These are phyloP conservation scores for Colletotrichum musae DNA, from an alignment of 2,329 filamentous ascomycete genomes.

Conservation along the genomic window DNA sequence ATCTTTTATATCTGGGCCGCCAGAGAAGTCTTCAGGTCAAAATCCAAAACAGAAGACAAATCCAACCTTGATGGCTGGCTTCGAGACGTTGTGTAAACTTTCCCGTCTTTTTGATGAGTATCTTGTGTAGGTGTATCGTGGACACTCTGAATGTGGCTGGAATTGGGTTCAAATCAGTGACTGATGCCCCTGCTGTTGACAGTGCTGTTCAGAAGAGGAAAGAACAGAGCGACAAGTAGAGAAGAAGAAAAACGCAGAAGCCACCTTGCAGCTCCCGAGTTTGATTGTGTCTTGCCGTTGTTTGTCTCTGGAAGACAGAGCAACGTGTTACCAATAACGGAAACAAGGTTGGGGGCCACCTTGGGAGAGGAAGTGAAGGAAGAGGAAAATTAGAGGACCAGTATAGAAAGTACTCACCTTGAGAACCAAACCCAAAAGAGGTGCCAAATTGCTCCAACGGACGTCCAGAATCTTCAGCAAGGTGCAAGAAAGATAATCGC, in stretches of 20 bases:
- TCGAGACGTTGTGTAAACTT: not conserved
- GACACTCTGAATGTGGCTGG: too few relatives aligned
- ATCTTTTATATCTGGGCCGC: too few relatives aligned
- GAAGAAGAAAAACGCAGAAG: conserved; percentile 3
- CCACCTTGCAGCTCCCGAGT: conserved; percentile 15
- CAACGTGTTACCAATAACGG: conserved; percentile 35
- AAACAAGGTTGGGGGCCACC: conserved; percentile 1
- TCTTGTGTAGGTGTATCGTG: too few relatives aligned
- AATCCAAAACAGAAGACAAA: too few relatives aligned
- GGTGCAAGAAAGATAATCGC: too few relatives aligned
- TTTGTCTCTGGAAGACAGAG: conserved; percentile 7
- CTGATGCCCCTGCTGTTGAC: too few relatives aligned
- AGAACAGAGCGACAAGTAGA: not conserved
- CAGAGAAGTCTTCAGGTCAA: too few relatives aligned
- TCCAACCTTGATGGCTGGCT: not conserved
- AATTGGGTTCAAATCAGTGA: too few relatives aligned
- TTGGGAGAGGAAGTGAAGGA: not conserved
- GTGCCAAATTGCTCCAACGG: not conserved
- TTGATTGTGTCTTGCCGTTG: not conserved
- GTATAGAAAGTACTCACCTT: not conserved
- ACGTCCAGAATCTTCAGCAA: conserved; percentile 6
- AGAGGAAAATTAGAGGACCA: not conserved
- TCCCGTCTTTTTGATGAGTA: too few relatives aligned
- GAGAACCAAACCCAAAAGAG: not conserved
- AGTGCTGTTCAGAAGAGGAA: too few relatives aligned